Evolutionary conservation across 2,329 filamentous ascomycete genomes (phyloP).

Genomic region (Fusarium succisae): DNA sequence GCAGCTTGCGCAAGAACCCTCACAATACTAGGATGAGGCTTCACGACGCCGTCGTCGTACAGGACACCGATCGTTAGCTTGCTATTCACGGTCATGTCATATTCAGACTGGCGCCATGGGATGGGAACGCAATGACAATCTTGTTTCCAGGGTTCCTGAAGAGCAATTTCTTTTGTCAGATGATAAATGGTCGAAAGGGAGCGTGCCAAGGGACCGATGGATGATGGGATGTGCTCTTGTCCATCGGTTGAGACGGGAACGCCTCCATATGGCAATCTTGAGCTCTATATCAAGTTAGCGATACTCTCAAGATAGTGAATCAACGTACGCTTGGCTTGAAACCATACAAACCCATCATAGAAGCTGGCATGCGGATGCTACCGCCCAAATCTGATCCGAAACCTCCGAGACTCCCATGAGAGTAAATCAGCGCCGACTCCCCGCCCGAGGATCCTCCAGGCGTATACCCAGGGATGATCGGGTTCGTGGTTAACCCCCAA

Average conservation of each 20-base stretch:
- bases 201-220: conserved; percentile 68
- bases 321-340: conserved; percentile 43
- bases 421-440: conserved; percentile 32
- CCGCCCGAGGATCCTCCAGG: conserved; percentile 43
- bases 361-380: conserved; percentile 41
- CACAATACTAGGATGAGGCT: conserved; percentile 61
- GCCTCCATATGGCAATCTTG: conserved; percentile 65
- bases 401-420: conserved; percentile 32
- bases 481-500: conserved; percentile 42
- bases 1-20: conserved; percentile 54
- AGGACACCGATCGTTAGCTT: conserved; percentile 61
- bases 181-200: conserved; percentile 54
- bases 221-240: conserved; percentile 71
- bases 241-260: conserved; percentile 70
- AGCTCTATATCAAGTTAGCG: conserved; percentile 52
- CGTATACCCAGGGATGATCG: conserved; percentile 30
- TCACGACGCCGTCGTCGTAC: conserved; percentile 63
- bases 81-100: conserved; percentile 50
- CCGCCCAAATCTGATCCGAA: conserved; percentile 43
- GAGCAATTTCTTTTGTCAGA: conserved; percentile 58
- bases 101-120: conserved; percentile 61
- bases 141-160: conserved; percentile 60
- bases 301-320: rapidly evolving
- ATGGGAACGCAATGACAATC: conserved; percentile 65
- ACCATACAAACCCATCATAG: conserved; percentile 38